Evolutionary conservation across 768 basidiomycete genomes (phyloP).

Genomic region (Psilocybe sp.): DNA sequence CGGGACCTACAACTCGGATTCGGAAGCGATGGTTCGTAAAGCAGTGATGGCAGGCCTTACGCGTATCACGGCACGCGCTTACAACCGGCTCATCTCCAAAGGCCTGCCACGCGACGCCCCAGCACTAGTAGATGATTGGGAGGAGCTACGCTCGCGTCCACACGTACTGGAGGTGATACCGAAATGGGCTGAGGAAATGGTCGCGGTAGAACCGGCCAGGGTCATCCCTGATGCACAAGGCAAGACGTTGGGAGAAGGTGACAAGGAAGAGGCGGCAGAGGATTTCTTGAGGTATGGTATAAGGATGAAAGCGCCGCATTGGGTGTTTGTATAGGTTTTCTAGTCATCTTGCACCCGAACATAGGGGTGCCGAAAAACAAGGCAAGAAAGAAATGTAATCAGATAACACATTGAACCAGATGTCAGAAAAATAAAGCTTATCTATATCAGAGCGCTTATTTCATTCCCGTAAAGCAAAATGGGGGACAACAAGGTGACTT

Average conservation of each 20-base stretch:
- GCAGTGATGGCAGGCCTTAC: constrained; percentile 3
- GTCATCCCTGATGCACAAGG: background rate
- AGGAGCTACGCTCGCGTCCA: constrained; percentile 4
- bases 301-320: constrained; percentile 1
- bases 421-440: no score
- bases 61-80: constrained; percentile 1
- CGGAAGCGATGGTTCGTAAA: background rate
- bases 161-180: constrained; percentile 1
- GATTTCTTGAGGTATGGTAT: constrained; percentile 6
- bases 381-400: no score
- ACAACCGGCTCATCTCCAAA: constrained; percentile 3
- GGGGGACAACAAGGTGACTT: no score
- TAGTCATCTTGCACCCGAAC: background rate
- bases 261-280: background rate
- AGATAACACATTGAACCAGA: no score
- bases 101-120: constrained; percentile 6
- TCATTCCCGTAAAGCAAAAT: no score
- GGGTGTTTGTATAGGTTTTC: constrained; percentile 2
- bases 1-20: no score
- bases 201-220: background rate
- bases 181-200: constrained; percentile 3
- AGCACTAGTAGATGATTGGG: constrained; percentile 1
- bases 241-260: background rate
- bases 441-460: no score
- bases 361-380: no score